These are phyloP conservation scores for Pneumocystis canis DNA, from an alignment of 1,139 yeast species.

Conservation along the genomic window DNA sequence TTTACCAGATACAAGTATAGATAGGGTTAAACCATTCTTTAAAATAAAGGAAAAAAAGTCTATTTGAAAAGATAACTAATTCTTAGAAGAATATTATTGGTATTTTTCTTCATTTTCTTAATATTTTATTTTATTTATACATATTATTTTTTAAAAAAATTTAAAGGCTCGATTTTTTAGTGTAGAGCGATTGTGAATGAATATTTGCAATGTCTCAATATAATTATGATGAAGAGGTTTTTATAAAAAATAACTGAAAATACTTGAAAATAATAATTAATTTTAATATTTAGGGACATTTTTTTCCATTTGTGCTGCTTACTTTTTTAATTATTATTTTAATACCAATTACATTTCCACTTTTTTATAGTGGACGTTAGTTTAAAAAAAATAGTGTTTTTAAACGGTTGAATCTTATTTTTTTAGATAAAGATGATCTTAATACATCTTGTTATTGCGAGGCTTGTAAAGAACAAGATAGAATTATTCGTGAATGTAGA, in stretches of 20 bases:
- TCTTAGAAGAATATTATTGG: too few species aligned
- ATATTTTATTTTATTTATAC: neutral
- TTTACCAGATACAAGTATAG: neutral
- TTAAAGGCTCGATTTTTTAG: neutral
- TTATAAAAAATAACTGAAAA: neutral
- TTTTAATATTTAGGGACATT: neutral
- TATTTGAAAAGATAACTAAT: neutral
- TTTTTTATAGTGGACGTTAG: neutral
- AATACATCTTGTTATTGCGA: neutral
- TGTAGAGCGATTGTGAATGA: neutral
- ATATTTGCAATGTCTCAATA: neutral
- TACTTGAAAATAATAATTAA: neutral
- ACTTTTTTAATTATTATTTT: neutral
- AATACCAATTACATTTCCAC: neutral
- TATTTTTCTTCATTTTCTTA: neutral
- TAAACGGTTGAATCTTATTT: neutral
- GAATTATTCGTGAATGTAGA: neutral
- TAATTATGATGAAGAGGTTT: constrained; percentile 1
- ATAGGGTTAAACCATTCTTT: neutral
- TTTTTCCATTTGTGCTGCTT: neutral
- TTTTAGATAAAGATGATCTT: neutral
- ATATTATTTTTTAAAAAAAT: neutral
- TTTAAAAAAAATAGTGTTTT: neutral
- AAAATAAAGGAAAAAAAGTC: neutral
- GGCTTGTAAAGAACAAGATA: neutral